Percentiles rank a stretch among this genome's conserved stretches.
Evolutionary conservation across 441 rosid species (phyloP).

Genomic region (Francoa sonchifolia): DNA sequence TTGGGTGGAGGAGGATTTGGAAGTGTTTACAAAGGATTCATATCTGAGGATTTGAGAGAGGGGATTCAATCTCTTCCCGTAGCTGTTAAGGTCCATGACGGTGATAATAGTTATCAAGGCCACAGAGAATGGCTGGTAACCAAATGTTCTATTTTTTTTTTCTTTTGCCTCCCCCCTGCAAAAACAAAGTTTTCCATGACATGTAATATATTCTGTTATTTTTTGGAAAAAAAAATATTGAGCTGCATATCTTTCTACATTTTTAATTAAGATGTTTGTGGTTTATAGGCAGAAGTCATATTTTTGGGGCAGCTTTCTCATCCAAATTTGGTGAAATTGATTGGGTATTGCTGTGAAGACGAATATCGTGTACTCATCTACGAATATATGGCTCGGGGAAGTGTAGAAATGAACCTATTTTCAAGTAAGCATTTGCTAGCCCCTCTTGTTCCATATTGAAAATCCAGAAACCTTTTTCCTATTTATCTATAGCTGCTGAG

Average conservation of each 20-base stretch:
- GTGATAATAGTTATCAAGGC: conserved; percentile 80
- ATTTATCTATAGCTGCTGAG: not conserved
- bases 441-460: not conserved
- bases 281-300: conserved; percentile 82
- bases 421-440: conserved; percentile 43
- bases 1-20: conserved; percentile 98
- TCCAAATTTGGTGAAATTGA: conserved; percentile 82
- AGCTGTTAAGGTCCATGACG: conserved; percentile 93
- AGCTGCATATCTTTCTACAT: not conserved
- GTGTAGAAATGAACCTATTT: conserved; percentile 76
- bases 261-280: conserved; percentile 10
- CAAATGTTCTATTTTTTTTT: conserved; percentile 12
- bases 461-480: not conserved
- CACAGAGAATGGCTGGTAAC: conserved; percentile 99
- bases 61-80: conserved; percentile 59
- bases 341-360: conserved; percentile 89
- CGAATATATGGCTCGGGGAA: conserved; percentile 88
- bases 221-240: too few relatives aligned
- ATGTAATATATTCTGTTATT: not conserved
- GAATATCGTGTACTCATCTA: conserved; percentile 80
- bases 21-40: conserved; percentile 77
- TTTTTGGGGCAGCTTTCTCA: conserved; percentile 92
- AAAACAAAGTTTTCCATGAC: not conserved
- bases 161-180: conserved; percentile 7
- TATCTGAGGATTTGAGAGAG: conserved; percentile 44